Evolutionary conservation across 768 basidiomycete species (phyloP).

Genomic region (Pisolithus marmoratus): DNA sequence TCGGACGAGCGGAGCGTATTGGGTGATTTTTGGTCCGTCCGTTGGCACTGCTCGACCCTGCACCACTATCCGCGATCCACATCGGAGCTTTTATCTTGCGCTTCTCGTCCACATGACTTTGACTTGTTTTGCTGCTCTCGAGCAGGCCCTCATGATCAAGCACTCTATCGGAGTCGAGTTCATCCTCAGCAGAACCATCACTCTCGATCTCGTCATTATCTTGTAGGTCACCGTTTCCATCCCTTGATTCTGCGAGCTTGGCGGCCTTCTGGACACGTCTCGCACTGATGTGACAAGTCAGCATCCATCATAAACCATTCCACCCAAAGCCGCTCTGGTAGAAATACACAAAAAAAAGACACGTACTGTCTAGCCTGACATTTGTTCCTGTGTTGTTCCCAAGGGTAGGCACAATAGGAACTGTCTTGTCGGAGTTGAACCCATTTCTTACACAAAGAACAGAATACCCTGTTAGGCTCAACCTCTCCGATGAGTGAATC

Average conservation of each 20-base stretch:
- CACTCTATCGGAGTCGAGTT: slow-evolving; percentile 34
- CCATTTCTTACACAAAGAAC: slow-evolving; percentile 73
- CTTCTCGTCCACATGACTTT: slow-evolving; percentile 14
- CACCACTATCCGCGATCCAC: slow-evolving; percentile 10
- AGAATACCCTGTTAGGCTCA: slow-evolving; percentile 72
- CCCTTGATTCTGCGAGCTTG: slow-evolving; percentile 44
- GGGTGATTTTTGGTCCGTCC: slow-evolving; percentile 17
- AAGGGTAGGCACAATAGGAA: slow-evolving; percentile 76
- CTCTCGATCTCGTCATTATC: slow-evolving; percentile 23
- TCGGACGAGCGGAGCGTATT: slow-evolving; percentile 24
- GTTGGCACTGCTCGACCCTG: slow-evolving; percentile 2
- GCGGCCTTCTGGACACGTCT: slow-evolving; percentile 51
- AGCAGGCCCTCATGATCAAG: slow-evolving; percentile 16
- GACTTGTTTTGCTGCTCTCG: slow-evolving; percentile 11
- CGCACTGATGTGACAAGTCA: slow-evolving; percentile 35
- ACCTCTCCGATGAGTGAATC: slow-evolving; percentile 64
- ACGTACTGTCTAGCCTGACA: slow-evolving; percentile 69
- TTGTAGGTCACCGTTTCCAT: slow-evolving; percentile 23
- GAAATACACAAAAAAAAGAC: background rate
- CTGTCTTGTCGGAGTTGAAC: slow-evolving; percentile 76
- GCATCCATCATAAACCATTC: background rate
- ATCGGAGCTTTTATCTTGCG: slow-evolving; percentile 19
- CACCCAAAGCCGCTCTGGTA: background rate
- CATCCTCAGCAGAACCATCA: slow-evolving; percentile 30
- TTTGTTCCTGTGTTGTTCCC: slow-evolving; percentile 73